These are phyloP conservation scores for Geosmithia putterillii DNA, from an alignment of 2,329 filamentous ascomycete species.

Conservation along the genomic window DNA sequence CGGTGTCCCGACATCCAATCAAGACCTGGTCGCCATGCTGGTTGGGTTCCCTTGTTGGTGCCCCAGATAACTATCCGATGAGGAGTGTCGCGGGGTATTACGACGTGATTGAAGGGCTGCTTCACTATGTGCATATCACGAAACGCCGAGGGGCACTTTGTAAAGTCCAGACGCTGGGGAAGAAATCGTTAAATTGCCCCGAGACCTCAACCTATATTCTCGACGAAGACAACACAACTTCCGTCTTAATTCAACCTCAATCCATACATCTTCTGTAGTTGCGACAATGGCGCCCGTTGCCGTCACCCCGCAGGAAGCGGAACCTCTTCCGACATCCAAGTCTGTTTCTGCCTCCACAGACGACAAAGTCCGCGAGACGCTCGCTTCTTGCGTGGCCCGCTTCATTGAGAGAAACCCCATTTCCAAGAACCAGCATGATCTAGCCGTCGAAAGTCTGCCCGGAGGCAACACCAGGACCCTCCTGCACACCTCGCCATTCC, in stretches of 20 bases:
- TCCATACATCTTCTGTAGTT: too few relatives aligned
- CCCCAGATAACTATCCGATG: too few relatives aligned
- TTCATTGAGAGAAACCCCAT: conserved; percentile 22
- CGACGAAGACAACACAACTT: neutral
- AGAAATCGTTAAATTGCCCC: too few relatives aligned
- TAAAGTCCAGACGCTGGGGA: too few relatives aligned
- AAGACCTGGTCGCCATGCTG: too few relatives aligned
- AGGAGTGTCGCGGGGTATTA: too few relatives aligned
- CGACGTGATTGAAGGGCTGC: too few relatives aligned
- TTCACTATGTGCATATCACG: too few relatives aligned
- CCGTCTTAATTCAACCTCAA: neutral
- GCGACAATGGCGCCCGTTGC: neutral
- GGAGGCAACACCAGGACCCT: conserved; percentile 34
- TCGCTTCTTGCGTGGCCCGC: neutral
- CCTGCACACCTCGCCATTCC: conserved; percentile 30
- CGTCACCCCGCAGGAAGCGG: neutral
- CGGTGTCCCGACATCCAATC: neutral
- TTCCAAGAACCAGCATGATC: conserved; percentile 23
- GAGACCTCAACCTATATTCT: neutral
- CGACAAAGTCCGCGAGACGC: neutral
- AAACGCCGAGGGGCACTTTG: too few relatives aligned
- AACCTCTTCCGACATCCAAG: neutral
- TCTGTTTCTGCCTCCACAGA: neutral
- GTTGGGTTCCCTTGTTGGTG: too few relatives aligned
- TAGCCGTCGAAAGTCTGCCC: conserved; percentile 23